These are phyloP conservation scores for Fraxinus velutina DNA, from an alignment of 305 asterid species.

Conservation along the genomic window DNA sequence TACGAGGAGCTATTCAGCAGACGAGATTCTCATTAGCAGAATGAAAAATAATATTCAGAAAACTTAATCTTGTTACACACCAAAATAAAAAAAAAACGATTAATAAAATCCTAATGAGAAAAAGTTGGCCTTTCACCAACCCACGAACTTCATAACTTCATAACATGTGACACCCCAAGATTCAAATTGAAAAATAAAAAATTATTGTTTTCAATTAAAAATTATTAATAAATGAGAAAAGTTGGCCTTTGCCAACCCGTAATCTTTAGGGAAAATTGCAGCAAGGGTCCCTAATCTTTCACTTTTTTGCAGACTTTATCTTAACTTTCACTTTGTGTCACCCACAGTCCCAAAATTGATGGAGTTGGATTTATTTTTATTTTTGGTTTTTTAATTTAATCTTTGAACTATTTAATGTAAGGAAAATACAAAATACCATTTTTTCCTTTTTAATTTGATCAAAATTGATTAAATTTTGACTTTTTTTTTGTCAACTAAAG, in stretches of 20 bases:
- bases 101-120: not conserved
- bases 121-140: not conserved
- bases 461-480: not conserved
- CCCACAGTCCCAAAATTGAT: too few species aligned
- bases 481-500: not conserved
- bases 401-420: not conserved
- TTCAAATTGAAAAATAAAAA: not conserved
- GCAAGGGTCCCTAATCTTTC: not conserved
- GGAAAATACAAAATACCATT: not conserved
- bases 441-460: too few species aligned
- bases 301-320: not conserved
- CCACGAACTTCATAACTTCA: not conserved
- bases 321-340: too few species aligned
- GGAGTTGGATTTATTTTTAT: too few species aligned
- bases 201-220: not conserved
- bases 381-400: too few species aligned
- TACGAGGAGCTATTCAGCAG: conserved; percentile 69
- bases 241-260: not conserved
- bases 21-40: not conserved
- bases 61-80: not conserved
- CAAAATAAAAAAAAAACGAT: not conserved
- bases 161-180: not conserved
- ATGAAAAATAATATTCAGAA: not conserved
- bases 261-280: not conserved
- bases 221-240: not conserved